A percentile compares a stretch with the other conserved stretches of the same genome.
Conservation (phyloP, 345 rosid species). For the Camelina laxa region DNA sequence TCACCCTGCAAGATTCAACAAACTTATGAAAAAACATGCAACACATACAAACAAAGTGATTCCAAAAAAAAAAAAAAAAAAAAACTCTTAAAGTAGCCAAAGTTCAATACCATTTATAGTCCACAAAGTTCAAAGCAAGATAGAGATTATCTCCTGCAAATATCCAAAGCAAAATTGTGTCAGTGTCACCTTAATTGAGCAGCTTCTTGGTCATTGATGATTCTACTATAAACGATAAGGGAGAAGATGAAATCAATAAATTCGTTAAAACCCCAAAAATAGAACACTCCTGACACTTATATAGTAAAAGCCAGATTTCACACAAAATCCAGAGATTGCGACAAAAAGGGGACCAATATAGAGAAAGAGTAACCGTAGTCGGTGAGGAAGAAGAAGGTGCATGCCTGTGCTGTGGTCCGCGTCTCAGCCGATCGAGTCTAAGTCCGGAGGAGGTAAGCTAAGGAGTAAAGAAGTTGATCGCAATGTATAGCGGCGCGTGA, state of each 20-base stretch:
- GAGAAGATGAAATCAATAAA: background rate
- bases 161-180: background rate
- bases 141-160: conserved; percentile 26
- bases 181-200: background rate
- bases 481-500: conserved; percentile 24
- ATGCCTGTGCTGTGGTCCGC: conserved; percentile 36
- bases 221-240: conserved; percentile 25
- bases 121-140: background rate
- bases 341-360: conserved; percentile 4
- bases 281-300: background rate
- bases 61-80: background rate
- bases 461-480: conserved; percentile 8
- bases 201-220: conserved; percentile 4
- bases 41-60: background rate
- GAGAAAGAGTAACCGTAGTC: conserved; percentile 11
- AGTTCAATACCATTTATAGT: conserved; percentile 31
- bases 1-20: conserved; percentile 45
- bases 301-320: background rate
- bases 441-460: conserved; percentile 9
- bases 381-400: conserved; percentile 24
- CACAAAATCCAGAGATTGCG: conserved; percentile 28
- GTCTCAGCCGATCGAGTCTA: conserved; percentile 31
- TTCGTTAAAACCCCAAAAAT: background rate
- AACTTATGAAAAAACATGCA: conserved; percentile 14
- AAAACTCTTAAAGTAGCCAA: background rate